phyloP scores from a whole-genome alignment of 345 rosid genomes.

The Melastoma malabathricum region DNA sequence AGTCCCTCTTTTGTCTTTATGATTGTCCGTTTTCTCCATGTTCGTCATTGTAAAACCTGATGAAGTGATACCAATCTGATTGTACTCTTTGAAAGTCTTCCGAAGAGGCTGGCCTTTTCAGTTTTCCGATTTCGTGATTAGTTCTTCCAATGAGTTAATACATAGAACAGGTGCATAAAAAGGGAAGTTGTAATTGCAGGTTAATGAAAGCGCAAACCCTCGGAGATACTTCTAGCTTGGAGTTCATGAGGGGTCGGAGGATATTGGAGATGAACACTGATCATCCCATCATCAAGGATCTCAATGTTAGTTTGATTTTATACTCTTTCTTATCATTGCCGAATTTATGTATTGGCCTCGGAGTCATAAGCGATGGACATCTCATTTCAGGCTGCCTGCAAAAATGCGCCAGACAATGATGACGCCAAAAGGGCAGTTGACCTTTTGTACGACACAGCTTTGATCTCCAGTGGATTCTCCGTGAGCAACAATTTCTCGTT shows the following conservation, averaged over 20 bases:
- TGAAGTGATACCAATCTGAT: too few relatives aligned
- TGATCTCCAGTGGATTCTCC: constrained; percentile 90
- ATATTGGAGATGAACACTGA: constrained; percentile 87
- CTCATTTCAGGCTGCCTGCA: constrained; percentile 76
- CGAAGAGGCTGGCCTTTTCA: too few relatives aligned
- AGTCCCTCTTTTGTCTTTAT: too few relatives aligned
- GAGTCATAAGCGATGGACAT: neutral
- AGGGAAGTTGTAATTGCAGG: constrained; percentile 93
- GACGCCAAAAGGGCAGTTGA: constrained; percentile 91
- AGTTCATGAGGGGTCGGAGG: constrained; percentile 96
- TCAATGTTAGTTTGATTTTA: constrained; percentile 40
- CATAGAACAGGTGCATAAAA: constrained; percentile 75
- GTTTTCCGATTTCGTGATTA: too few relatives aligned
- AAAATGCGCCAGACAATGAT: constrained; percentile 61
- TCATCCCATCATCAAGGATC: constrained; percentile 82
- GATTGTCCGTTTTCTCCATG: too few relatives aligned
- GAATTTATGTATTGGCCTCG: too few relatives aligned
- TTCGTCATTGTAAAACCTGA: too few relatives aligned
- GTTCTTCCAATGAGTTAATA: neutral
- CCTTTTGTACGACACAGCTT: constrained; percentile 80
- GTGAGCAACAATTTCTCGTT: constrained; percentile 33
- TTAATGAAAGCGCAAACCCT: constrained; percentile 99
- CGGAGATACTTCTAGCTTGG: constrained; percentile 90
- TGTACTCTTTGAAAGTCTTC: too few relatives aligned
- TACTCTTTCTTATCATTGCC: too few relatives aligned